Evolutionary conservation across 2,329 filamentous ascomycete genomes (phyloP), one percentile per base, ranked within the genome.

Genomic region (Colletotrichum limetticola): DNA sequence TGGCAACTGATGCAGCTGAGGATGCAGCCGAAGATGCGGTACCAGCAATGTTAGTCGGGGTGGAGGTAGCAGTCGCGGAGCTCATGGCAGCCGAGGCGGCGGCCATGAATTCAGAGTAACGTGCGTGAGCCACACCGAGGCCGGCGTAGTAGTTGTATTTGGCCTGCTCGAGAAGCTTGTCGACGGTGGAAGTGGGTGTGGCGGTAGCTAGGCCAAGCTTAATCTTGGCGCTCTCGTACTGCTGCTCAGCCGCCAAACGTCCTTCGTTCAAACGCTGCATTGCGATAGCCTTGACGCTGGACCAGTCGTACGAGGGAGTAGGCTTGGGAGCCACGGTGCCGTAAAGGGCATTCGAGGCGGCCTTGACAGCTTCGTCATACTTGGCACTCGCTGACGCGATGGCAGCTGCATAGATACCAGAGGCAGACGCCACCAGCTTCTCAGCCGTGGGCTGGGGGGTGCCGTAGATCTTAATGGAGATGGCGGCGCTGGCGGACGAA

Each of bases 41-140:
- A 28, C 84, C 87, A 1, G 82, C 83, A n/a, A 88, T 78, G 62
- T 91, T 83, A 1, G 86, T 90, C 2, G 90, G 88, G 0, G 89
- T 91, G 19, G 91, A 89, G 12, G 90, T 89, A 7, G 90, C 90
- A 1, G 87, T 89, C 52, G 87, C 73, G 2, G 86, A 86, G 68
- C 90, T 92, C 53, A 94, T 85, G 24, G 91, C 93, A 46, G 89
- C 91, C 11, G 93, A 94, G 8, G 93, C 94, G 5, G 92, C 91
- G 14, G 87, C 87, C 2, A 97, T 76, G 78, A 97, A 96, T 62
- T 92, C 92, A 5, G 92, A 91, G 80, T 97, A 97, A 49, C 92
- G 90, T 56, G 91, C 94, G 78, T 97, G 93, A 1, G 95, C 94
- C 57, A 94, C 82, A 32, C 94, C 94, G 28, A 97, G 82, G 12